Conservation (phyloP, 1,139 yeast species). For the Debaryomycetaceae sp. region DNA sequence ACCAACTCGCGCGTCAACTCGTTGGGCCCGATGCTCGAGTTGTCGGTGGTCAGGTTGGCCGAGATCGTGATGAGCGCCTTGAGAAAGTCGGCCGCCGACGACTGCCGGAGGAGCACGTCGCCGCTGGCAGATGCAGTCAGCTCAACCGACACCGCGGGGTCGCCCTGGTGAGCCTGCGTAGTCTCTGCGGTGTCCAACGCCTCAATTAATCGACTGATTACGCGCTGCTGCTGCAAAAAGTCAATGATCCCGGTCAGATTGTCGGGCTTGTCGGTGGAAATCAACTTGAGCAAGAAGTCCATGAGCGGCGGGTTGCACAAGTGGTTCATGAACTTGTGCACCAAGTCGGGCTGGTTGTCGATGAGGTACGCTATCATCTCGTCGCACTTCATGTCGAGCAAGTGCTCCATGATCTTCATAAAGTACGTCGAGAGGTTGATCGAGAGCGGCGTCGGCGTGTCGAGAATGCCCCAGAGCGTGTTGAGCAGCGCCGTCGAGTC, state of each 20-base stretch:
- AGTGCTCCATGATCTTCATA: conserved; percentile 91
- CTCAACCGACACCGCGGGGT: no score
- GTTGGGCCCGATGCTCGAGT: conserved; percentile 93
- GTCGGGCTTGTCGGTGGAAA: conserved; percentile 77
- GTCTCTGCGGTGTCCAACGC: conserved; percentile 40
- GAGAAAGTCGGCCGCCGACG: conserved; percentile 45
- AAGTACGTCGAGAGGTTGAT: conserved; percentile 81
- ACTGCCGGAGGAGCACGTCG: conserved; percentile 43
- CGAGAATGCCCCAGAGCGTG: conserved; percentile 77
- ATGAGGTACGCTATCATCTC: conserved; percentile 69
- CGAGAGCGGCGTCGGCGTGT: conserved; percentile 51
- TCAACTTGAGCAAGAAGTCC: conserved; percentile 76
- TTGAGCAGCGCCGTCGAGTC: conserved; percentile 63
- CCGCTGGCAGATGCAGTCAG: conserved; percentile 13
- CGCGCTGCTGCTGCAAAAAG: conserved; percentile 58
- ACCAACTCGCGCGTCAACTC: conserved; percentile 90
- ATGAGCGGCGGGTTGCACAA: conserved; percentile 80
- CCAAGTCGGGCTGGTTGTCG: conserved; percentile 59
- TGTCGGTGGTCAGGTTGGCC: conserved; percentile 73
- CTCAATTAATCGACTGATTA: conserved; percentile 55
- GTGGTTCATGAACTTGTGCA: conserved; percentile 69
- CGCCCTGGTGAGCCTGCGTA: conserved; percentile 7
- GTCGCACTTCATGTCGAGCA: conserved; percentile 85
- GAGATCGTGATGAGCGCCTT: conserved; percentile 48
- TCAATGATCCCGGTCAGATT: conserved; percentile 75